Evolutionary conservation across 2,329 filamentous ascomycete species (phyloP), one percentile per base, ranked within the genome.

Genomic region (Aureobasidium lini): DNA sequence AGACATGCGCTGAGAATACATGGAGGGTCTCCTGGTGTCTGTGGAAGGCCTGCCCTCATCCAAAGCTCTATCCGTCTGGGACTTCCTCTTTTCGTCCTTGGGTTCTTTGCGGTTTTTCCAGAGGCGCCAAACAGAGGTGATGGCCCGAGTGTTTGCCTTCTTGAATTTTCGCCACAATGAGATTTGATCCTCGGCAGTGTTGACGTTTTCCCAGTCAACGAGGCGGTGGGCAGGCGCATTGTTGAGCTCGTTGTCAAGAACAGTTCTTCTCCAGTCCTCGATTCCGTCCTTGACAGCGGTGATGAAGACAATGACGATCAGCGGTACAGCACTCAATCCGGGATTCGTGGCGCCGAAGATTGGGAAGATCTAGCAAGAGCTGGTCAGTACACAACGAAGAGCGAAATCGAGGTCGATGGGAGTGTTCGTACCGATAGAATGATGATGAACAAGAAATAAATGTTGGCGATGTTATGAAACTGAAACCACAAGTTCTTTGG

Each of bases 401-500:
- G 36, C 1, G 28, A 29, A 18, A 28, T 4, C 37, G 46, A 39
- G 16, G 13, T n/a, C 4, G 5, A n/a, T n/a, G 15, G 57, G 44
- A 13, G 16, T 39, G 59, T 34, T 82, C 92, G 81, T 86, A 97
- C 94, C 69, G 87, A 86, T 62, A 99, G 82, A 70, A 99, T 95
- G 71, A 96, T 92, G 68, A 93, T 83, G 76, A 97, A 96, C 66
- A 97, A 80, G 81, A 99, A 99, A 77, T 97, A 99, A 57, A 97
- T 87, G 73, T 99, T 99, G 70, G 94, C 94, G 68, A 99, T 88
- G 70, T 97, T 97, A 76, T 99, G 93, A 71, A 99, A 97, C 74
- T 99, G 95, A 65, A 95, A 90, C 85, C 87, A 99, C 69, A 99
- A 71, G 75, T 99, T 97, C 78, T 97, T 97, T 13, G 94, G 94